Evolutionary conservation across 2,329 filamentous ascomycete genomes (phyloP), one percentile per base, ranked within the genome.

Genomic region (Verticillium klebahnii): DNA sequence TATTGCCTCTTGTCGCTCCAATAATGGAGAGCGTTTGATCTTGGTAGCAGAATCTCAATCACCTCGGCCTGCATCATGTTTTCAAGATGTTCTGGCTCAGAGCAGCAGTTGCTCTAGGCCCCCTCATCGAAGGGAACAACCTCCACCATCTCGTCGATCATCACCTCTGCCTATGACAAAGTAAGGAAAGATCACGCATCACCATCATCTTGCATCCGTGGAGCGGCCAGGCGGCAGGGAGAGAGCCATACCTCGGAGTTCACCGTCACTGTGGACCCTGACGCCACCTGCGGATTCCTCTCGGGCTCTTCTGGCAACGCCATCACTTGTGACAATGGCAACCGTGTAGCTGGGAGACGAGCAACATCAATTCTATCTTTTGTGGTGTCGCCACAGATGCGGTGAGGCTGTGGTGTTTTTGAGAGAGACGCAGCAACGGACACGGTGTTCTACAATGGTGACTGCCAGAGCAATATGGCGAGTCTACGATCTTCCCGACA

Each of bases 281-380:
- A 65, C 34, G 36, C 36, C 6, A 65, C 61, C 1, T 63, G 63
- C 32, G 63, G 63, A 17, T 65, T 56, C 25, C 60, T 65, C 25
- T 65, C 63, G 19, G 61, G 57, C 1, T 55, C 60, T 17, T 32
- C 62, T 25, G 63, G 63, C 9, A 50, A 34, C 14, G 39, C 61
- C 19, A 59, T 63, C 39, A 65, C 63, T 15, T 63, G 63, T 32
- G 54, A 59, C 14, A 63, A 63, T 37, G 52, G 56, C 0, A 40
- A 32, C 37, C 39, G 12, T 65, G 61, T 39, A 54, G 32, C 31
- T 65, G 63, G 63, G 61, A 23, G 59, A 15, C 36, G 50, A 40
- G 63, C 36, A 23, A 59, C 29, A 34, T 63, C 37, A 39, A 39
- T 12, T 56, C 50, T 56, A 56, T 65, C 60, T 56, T 62, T 29